Evolutionary conservation across 2,329 filamentous ascomycete species (phyloP).

Genomic region (Scolecobasidium constrictum): DNA sequence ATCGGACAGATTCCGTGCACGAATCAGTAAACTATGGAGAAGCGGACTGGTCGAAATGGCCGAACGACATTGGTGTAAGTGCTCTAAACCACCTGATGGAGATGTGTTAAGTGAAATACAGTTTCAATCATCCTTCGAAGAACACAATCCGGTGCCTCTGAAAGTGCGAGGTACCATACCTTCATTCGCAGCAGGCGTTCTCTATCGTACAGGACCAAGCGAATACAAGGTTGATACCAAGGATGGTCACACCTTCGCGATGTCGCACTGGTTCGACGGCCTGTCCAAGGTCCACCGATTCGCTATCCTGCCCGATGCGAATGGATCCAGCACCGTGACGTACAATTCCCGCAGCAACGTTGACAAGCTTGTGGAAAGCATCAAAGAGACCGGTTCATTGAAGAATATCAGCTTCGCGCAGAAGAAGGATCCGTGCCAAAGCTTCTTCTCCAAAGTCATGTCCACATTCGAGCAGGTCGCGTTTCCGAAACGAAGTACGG

Average conservation of each 20-base stretch:
- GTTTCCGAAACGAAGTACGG: conserved; percentile 1
- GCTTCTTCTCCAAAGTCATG: conserved; percentile 62
- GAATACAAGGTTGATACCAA: conserved; percentile 50
- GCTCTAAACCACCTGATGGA: neutral
- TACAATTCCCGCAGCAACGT: conserved; percentile 64
- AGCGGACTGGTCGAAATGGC: neutral
- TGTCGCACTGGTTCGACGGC: conserved; percentile 75
- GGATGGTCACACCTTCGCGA: conserved; percentile 45
- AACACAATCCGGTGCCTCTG: conserved; percentile 54
- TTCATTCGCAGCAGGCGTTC: conserved; percentile 55
- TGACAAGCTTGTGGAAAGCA: conserved; percentile 49
- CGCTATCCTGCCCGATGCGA: conserved; percentile 43
- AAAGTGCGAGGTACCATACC: conserved; percentile 57
- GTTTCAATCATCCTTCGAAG: conserved; percentile 59
- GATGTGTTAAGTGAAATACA: conserved; percentile 19
- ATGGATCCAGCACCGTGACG: conserved; percentile 36
- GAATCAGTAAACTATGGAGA: neutral
- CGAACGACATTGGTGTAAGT: conserved; percentile 4
- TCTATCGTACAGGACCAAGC: conserved; percentile 68
- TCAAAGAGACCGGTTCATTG: conserved; percentile 48
- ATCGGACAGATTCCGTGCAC: neutral
- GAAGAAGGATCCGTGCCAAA: conserved; percentile 62
- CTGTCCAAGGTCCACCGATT: conserved; percentile 63
- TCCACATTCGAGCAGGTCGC: conserved; percentile 38
- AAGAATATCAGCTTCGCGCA: conserved; percentile 56